Evolutionary conservation across 495 filamentous ascomycete species (phyloP).

Genomic region (Xylaria longipes): DNA sequence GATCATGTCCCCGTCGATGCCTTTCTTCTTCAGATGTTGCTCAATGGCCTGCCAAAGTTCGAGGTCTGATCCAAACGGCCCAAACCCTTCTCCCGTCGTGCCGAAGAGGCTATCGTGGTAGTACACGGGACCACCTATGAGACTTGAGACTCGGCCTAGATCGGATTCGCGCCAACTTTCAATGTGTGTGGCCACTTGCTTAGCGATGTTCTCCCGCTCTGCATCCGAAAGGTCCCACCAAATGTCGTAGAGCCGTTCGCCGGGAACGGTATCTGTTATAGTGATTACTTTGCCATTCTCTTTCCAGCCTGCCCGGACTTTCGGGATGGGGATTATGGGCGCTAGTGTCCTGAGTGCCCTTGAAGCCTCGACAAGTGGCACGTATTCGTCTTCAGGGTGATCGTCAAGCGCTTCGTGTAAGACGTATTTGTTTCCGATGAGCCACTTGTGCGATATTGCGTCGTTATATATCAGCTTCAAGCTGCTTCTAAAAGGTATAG

Average conservation of each 20-base stretch:
- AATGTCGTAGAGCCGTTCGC: conserved; percentile 36
- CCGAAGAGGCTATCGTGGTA: conserved; percentile 32
- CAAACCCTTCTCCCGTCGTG: conserved; percentile 21
- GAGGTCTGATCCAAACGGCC: conserved; percentile 32
- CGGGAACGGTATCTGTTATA: conserved; percentile 27
- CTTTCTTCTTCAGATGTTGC: conserved; percentile 15
- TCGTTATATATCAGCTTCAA: conserved; percentile 35
- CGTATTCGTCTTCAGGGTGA: conserved; percentile 24
- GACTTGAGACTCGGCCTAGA: conserved; percentile 30
- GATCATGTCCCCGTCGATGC: conserved; percentile 25
- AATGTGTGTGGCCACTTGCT: conserved; percentile 28
- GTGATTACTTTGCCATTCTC: conserved; percentile 36
- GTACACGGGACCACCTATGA: conserved; percentile 29
- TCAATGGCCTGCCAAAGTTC: conserved; percentile 30
- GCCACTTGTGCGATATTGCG: conserved; percentile 34
- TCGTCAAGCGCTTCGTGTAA: conserved; percentile 34
- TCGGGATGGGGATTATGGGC: conserved; percentile 30
- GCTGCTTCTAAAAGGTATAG: conserved; percentile 35
- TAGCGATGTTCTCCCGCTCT: conserved; percentile 31
- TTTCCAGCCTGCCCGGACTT: conserved; percentile 37
- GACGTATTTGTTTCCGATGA: conserved; percentile 35
- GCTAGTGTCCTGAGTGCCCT: conserved; percentile 20
- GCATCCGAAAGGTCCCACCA: conserved; percentile 33
- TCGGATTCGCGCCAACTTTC: conserved; percentile 29
- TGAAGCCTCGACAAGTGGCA: conserved; percentile 26